Evolutionary conservation across 2,329 filamentous ascomycete species (phyloP), one percentile per base, ranked within the genome.

Genomic region (Aphanocladium album): DNA sequence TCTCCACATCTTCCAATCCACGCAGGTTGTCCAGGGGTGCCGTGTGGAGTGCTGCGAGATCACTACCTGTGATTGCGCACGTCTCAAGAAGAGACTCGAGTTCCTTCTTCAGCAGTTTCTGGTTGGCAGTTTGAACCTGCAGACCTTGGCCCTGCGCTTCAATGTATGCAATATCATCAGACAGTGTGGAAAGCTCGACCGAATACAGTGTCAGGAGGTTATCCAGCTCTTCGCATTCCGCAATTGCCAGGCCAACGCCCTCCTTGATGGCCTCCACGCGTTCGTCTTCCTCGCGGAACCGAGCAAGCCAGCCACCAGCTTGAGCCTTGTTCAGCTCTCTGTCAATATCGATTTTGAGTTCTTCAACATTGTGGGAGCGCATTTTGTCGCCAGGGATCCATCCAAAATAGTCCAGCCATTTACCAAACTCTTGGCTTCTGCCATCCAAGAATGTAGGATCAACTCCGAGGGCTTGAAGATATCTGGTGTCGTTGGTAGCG

Each of bases 111-210:
- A 99, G 82, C 30, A 96, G 83, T 73, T 96, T 96, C 72, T 99
- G 95, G 68, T 99, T 99, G 45, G 95, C 91, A 21, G 93, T 93
- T 74, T 98, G 95, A 7, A 99, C 93, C 70, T 99, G 95, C 51
- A 99, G 79, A 79, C 95, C 95, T 76, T 99, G 93, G 7, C 91
- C 93, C 74, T 99, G 95, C 2, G 95, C 92, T 77, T 99, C 95
- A 65, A 99, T 98, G 71, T 96, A 98, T 3, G 92, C 88, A 67
- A 99, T 96, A 68, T 99, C 95, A 54, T 98, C 93, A 60, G 93
- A 92, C 33, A 99, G 81, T 53, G 93, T 98, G 68, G 91, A 91
- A 63, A 99, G 80, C 73, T 99, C 95, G 27, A 98, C 95, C 51
- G 90, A 91, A 74, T 99, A 99, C 37, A 99, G 77, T 0, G 95